Conservation (phyloP, 495 filamentous ascomycete species). For the Patellaria atrata region DNA sequence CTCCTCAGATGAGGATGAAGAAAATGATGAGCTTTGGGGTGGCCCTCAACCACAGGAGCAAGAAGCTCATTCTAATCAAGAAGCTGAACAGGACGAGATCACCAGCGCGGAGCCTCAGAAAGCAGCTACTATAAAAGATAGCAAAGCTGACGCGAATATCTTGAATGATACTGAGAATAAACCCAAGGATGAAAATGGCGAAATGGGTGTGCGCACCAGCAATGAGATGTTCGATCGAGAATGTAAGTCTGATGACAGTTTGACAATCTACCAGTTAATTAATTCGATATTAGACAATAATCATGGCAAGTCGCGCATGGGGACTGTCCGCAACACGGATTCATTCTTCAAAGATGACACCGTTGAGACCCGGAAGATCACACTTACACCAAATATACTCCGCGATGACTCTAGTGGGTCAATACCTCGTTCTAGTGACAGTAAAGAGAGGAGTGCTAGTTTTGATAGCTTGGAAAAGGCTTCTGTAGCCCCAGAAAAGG, state of each 20-base stretch:
- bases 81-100: constrained; percentile 17
- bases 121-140: constrained; percentile 2
- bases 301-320: constrained; percentile 60
- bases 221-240: constrained; percentile 50
- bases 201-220: constrained; percentile 29
- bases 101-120: constrained; percentile 12
- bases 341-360: constrained; percentile 96
- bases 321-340: constrained; percentile 74
- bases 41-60: constrained; percentile 28
- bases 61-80: constrained; percentile 10
- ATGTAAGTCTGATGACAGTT: constrained; percentile 20
- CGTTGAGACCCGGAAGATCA: constrained; percentile 92
- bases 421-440: constrained; percentile 43
- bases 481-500: constrained; percentile 39
- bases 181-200: constrained; percentile 12
- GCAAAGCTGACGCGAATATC: constrained; percentile 15
- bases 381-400: constrained; percentile 85
- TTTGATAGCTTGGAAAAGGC: constrained; percentile 46
- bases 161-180: constrained; percentile 19
- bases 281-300: constrained; percentile 26
- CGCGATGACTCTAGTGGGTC: constrained; percentile 59
- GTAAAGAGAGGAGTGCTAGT: constrained; percentile 41
- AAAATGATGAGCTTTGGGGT: constrained; percentile 38
- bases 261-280: neutral
- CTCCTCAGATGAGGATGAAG: constrained; percentile 74